A percentile compares a stretch with the other conserved stretches of the same genome.
Conservation (phyloP, 306 rosid genomes). For the Glycine soja region DNA sequence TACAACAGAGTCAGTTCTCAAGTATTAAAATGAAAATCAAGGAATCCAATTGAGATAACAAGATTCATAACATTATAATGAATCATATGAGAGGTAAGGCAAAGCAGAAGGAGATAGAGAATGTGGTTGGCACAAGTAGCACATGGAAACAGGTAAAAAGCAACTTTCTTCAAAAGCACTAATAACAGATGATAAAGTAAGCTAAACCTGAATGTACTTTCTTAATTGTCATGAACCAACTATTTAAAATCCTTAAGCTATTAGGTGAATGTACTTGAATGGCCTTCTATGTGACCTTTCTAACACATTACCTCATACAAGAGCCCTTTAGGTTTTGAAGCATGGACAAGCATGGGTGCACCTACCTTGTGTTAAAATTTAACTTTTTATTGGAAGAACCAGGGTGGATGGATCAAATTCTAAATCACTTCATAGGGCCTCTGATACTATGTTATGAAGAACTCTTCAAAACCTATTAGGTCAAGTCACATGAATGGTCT, state of each 20-base stretch:
- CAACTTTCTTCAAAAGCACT: too few relatives aligned
- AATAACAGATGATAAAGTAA: too few relatives aligned
- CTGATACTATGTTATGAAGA: background rate
- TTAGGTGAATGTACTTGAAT: background rate
- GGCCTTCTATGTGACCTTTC: background rate
- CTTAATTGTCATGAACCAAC: conserved; percentile 8
- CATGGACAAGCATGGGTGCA: background rate
- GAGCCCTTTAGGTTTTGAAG: background rate
- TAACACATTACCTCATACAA: background rate
- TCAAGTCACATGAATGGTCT: background rate
- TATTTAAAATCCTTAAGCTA: conserved; percentile 15
- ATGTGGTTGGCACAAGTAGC: too few relatives aligned
- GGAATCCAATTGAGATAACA: too few relatives aligned
- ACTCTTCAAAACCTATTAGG: background rate
- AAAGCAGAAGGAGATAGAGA: too few relatives aligned
- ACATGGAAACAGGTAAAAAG: too few relatives aligned
- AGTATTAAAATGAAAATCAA: too few relatives aligned
- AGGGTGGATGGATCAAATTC: background rate
- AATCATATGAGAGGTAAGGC: too few relatives aligned
- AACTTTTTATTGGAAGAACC: background rate
- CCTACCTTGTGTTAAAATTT: background rate
- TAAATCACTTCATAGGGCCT: background rate
- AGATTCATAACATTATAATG: too few relatives aligned
- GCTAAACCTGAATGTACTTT: too few relatives aligned
- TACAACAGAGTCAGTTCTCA: too few relatives aligned